Evolutionary conservation across 2,329 filamentous ascomycete species (phyloP).

Genomic region (Pseudogymnoascus sp.): DNA sequence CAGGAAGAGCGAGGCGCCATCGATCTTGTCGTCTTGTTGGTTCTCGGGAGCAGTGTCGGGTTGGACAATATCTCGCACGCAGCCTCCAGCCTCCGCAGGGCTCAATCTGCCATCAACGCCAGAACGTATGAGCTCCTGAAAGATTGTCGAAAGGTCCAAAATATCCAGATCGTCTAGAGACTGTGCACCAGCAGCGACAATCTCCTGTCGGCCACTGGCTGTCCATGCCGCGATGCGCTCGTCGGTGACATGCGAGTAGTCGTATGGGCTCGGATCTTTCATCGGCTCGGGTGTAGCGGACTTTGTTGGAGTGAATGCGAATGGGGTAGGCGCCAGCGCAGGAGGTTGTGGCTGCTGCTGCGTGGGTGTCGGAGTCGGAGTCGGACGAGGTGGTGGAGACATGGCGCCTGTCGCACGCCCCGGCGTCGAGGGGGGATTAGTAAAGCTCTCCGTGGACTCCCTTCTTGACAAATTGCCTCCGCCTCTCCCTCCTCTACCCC

Average conservation of each 20-base stretch:
- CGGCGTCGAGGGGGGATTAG: slow-evolving; percentile 22
- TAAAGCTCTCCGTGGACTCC: slow-evolving; percentile 23
- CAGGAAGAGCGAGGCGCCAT: slow-evolving; percentile 65
- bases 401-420: slow-evolving; percentile 27
- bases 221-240: slow-evolving; percentile 61
- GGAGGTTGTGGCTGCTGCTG: slow-evolving; percentile 9
- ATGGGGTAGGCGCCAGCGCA: background rate
- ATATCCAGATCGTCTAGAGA: slow-evolving; percentile 61
- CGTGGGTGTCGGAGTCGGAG: slow-evolving; percentile 21
- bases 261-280: slow-evolving; percentile 39
- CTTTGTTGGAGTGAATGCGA: slow-evolving; percentile 12
- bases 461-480: slow-evolving; percentile 25
- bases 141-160: slow-evolving; percentile 60
- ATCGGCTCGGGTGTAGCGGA: slow-evolving; percentile 26
- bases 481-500: slow-evolving; percentile 32
- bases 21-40: slow-evolving; percentile 45
- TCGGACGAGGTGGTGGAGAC: slow-evolving; percentile 27
- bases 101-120: slow-evolving; percentile 62
- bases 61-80: slow-evolving; percentile 66
- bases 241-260: slow-evolving; percentile 70
- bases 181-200: slow-evolving; percentile 57
- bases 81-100: slow-evolving; percentile 59
- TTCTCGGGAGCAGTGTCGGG: slow-evolving; percentile 42
- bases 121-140: slow-evolving; percentile 77
- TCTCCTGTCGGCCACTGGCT: slow-evolving; percentile 54